phyloP scores from a whole-genome alignment of 2,329 filamentous ascomycete genomes.

The Mollisiaceae sp. region DNA sequence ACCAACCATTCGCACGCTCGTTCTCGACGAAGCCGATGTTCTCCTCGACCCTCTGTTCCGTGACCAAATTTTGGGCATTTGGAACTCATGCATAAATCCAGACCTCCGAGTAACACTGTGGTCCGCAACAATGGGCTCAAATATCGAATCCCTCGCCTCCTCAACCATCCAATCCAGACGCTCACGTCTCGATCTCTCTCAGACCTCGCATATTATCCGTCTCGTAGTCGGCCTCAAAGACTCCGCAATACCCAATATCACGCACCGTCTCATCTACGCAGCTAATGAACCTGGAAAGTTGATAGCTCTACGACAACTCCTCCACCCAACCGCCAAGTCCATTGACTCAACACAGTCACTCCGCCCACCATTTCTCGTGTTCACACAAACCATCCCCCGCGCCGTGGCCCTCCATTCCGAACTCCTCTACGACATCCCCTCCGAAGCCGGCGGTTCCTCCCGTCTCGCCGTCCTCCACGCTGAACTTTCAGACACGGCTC shows the following conservation, averaged over 20 bases:
- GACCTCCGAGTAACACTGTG: constrained; percentile 80
- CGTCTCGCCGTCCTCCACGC: constrained; percentile 92
- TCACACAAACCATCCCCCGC: constrained; percentile 93
- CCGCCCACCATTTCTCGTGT: constrained; percentile 89
- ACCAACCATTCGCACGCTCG: constrained; percentile 72
- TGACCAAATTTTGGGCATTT: constrained; percentile 84
- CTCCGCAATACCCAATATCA: constrained; percentile 89
- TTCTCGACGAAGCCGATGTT: constrained; percentile 95
- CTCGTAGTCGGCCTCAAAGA: constrained; percentile 97
- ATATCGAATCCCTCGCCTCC: constrained; percentile 79
- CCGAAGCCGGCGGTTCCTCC: constrained; percentile 81
- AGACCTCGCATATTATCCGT: constrained; percentile 67
- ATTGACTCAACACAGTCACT: constrained; percentile 55
- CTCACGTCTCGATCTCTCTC: constrained; percentile 44
- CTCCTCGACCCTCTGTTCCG: constrained; percentile 90
- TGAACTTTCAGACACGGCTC: constrained; percentile 75
- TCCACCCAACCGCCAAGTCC: constrained; percentile 72
- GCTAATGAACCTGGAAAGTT: constrained; percentile 94
- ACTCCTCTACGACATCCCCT: constrained; percentile 91
- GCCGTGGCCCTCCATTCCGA: constrained; percentile 88
- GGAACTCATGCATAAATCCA: constrained; percentile 75
- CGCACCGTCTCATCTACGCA: constrained; percentile 87
- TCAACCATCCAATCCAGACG: constrained; percentile 67
- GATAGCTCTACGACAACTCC: constrained; percentile 84
- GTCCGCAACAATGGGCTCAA: constrained; percentile 97